Evolutionary conservation across 2,329 filamentous ascomycete species (phyloP).

Genomic region (Verticillium albo-atrum): DNA sequence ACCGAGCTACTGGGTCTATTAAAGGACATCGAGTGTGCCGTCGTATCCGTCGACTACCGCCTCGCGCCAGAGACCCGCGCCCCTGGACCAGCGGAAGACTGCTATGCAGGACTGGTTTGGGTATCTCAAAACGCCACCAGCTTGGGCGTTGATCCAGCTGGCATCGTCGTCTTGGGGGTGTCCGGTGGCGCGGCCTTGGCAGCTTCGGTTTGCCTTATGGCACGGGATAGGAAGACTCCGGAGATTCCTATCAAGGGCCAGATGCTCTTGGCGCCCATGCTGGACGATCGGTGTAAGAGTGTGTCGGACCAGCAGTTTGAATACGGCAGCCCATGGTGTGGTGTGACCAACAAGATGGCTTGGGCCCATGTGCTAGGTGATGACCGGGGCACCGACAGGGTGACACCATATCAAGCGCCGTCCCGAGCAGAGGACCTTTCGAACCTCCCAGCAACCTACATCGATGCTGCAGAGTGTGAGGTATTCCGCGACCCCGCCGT

Average conservation of each 20-base stretch:
- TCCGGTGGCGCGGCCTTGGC: slow-evolving; percentile 4
- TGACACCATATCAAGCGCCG: slow-evolving; percentile 13
- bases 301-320: slow-evolving; percentile 16
- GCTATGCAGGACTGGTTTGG: slow-evolving; percentile 15
- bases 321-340: slow-evolving; percentile 13
- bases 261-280: slow-evolving; percentile 17
- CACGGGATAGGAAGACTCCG: slow-evolving; percentile 10
- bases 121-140: slow-evolving; percentile 6
- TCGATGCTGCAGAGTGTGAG: slow-evolving; percentile 16
- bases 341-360: slow-evolving; percentile 8
- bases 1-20: slow-evolving; percentile 14
- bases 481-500: slow-evolving; percentile 16
- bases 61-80: slow-evolving; percentile 18
- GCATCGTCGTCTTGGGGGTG: slow-evolving; percentile 12
- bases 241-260: slow-evolving; percentile 11
- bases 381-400: slow-evolving; percentile 5
- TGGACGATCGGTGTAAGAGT: slow-evolving; percentile 14
- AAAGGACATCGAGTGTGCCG: slow-evolving; percentile 11
- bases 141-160: slow-evolving; percentile 11
- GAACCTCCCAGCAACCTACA: slow-evolving; percentile 13
- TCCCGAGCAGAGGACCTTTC: slow-evolving; percentile 12
- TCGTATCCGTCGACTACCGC: slow-evolving; percentile 20
- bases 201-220: slow-evolving; percentile 6
- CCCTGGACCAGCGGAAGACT: slow-evolving; percentile 14
- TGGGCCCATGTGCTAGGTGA: slow-evolving; percentile 13